A percentile compares a stretch with the other conserved stretches of the same genome.
phyloP scores from a whole-genome alignment of 2,329 filamentous ascomycete species.

The Fusarium heterosporum region DNA sequence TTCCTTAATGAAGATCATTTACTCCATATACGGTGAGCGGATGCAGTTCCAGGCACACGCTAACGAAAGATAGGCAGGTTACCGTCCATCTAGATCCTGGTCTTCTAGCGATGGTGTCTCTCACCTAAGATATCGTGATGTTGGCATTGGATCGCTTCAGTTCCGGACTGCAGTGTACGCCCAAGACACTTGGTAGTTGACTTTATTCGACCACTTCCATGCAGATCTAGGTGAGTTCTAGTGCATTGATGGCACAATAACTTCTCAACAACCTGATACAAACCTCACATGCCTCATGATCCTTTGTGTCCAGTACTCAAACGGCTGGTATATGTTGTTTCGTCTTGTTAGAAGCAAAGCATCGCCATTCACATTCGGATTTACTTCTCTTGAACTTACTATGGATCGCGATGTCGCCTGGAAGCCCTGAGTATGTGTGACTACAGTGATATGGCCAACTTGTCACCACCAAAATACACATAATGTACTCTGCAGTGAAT shows the following conservation, averaged over 20 bases:
- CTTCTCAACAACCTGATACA: neutral
- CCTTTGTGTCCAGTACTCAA: neutral
- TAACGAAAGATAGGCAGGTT: constrained; percentile 29
- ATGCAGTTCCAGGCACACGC: constrained; percentile 1
- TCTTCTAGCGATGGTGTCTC: constrained; percentile 14
- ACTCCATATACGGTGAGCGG: neutral
- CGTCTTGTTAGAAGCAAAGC: neutral
- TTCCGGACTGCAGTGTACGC: neutral
- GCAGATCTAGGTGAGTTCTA: neutral
- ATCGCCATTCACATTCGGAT: neutral
- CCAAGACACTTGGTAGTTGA: neutral
- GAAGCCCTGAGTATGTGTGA: neutral
- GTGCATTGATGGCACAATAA: neutral
- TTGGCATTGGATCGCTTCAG: constrained; percentile 24
- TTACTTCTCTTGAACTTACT: neutral
- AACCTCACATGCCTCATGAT: neutral
- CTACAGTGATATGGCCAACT: neutral
- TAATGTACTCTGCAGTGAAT: neutral
- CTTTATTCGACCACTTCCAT: neutral
- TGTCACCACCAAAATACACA: neutral
- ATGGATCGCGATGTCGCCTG: neutral
- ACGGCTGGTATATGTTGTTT: neutral
- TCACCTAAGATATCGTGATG: neutral
- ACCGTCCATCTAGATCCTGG: neutral
- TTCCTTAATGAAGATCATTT: constrained; percentile 14